Percentiles rank a stretch among this genome's conserved stretches.
Evolutionary conservation across 805 yeast genomes (phyloP).

Genomic region (Wickerhamomyces kurtzmanii): DNA sequence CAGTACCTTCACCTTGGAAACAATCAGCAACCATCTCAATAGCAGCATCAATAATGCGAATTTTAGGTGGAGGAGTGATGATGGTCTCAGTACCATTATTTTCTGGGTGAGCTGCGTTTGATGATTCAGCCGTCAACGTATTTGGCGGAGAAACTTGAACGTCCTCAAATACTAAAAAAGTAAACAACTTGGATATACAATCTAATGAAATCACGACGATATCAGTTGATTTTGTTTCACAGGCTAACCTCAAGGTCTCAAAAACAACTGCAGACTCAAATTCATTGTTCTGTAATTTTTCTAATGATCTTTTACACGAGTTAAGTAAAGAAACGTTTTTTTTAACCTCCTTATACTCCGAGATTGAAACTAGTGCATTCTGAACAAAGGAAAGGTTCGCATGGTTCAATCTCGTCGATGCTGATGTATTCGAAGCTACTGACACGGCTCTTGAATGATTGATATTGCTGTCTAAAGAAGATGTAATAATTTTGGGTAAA

Average conservation of each 20-base stretch:
- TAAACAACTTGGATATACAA: conserved; percentile 77
- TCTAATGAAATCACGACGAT: conserved; percentile 72
- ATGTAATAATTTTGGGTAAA: conserved; percentile 9
- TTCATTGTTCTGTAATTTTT: conserved; percentile 16
- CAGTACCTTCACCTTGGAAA: conserved; percentile 89
- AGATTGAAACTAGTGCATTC: conserved; percentile 47
- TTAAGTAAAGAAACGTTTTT: conserved; percentile 27
- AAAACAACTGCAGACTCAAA: conserved; percentile 50
- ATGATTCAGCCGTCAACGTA: conserved; percentile 16
- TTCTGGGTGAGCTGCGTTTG: conserved; percentile 9
- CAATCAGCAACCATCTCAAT: conserved; percentile 78
- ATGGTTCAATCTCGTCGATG: conserved; percentile 10
- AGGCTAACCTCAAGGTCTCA: conserved; percentile 68
- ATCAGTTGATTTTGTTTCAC: conserved; percentile 57
- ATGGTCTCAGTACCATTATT: conserved; percentile 23
- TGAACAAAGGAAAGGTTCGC: conserved; percentile 34
- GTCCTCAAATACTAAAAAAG: conserved; percentile 70
- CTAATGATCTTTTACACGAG: conserved; percentile 20
- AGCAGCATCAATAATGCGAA: conserved; percentile 66
- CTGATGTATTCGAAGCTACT: conserved; percentile 9
- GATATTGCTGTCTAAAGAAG: conserved; percentile 2
- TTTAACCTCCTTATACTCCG: conserved; percentile 50
- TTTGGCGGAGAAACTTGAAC: conserved; percentile 38
- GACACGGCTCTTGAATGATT: conserved; percentile 13
- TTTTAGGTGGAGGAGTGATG: conserved; percentile 43